phyloP scores from a whole-genome alignment of 2,329 filamentous ascomycete species.

The Hypoxylon sp. region DNA sequence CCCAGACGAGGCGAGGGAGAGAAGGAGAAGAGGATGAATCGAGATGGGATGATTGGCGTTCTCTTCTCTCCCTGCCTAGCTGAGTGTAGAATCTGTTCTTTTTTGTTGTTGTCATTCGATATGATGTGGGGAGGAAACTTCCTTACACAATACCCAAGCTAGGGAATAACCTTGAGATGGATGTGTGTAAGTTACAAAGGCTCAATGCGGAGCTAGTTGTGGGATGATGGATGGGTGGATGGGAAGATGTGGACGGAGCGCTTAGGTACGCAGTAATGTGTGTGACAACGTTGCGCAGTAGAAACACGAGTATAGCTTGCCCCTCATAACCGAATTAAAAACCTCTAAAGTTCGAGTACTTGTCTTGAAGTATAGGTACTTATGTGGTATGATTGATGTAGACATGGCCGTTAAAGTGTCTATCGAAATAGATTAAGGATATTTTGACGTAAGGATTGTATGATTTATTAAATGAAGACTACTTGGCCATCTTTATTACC shows the following conservation, averaged over 20 bases:
- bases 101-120: conserved; percentile 20
- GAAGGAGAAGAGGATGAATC: conserved; percentile 9
- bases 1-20: conserved; percentile 6
- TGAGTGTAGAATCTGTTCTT: conserved; percentile 21
- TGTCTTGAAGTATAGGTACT: not conserved
- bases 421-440: too few species aligned
- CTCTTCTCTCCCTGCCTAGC: conserved; percentile 2
- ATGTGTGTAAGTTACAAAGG: conserved; percentile 22
- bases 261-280: conserved; percentile 2
- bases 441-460: too few species aligned
- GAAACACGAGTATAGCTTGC: not conserved
- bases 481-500: too few species aligned
- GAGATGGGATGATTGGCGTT: not conserved
- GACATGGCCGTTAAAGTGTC: too few species aligned
- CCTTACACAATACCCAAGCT: conserved; percentile 39
- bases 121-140: conserved; percentile 4
- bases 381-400: too few species aligned
- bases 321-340: conserved; percentile 19
- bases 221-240: conserved; percentile 8
- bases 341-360: conserved; percentile 22
- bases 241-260: not conserved
- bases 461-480: too few species aligned
- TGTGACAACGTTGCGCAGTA: conserved; percentile 6
- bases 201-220: not conserved
- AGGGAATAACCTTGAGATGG: conserved; percentile 17